Evolutionary conservation across 768 basidiomycete genomes (phyloP), one percentile per base, ranked within the genome.

Genomic region (Hygrocybe punicea): DNA sequence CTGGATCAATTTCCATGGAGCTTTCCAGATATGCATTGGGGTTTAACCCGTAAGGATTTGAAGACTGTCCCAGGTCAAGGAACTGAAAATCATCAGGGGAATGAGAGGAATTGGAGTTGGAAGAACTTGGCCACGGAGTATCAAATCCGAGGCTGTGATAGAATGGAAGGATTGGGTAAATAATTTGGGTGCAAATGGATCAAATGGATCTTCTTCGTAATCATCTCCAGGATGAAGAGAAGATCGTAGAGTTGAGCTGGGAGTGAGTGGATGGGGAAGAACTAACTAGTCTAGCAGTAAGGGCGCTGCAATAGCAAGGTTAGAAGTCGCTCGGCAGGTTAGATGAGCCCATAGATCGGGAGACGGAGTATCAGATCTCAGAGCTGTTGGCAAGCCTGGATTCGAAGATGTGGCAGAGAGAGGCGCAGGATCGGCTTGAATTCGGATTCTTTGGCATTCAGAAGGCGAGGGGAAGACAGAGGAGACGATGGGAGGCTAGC

Each of bases 271-370:
- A 42, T 84, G 80, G 29, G 81, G 73, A 42, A 65, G 69, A 60
- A 78, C 62, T 3, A 73, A 75, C 57, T 81, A 81, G 59, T 92
- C 90, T 47, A 91, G 88, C 44, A 93, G 79, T 21, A 97, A 78
- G 4, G 94, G 94, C 0, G 92, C 89, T 7, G 93, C 93, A 58
- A 96, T 94, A 35, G 93, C 93, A 8, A 97, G 81, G 67, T 93
- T 96, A 13, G 89, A 89, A 1, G 85, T 83, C 1, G 84, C 84
- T 58, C 89, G 80, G 33, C 80, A 80, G 37, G 81, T 83, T 63
- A 75, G 81, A 68, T 91, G 90, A 2, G 91, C 84, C 93, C 93
- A 96, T 53, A 93, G 69, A 76, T 95, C 93, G 11, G 91, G 91
- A 6, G 91, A 91, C n/a, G 90, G 87, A 1, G 91, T 91, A 58